These are phyloP conservation scores for Trichosporon sp. DNA, from an alignment of 1,284 basidiomycete species.

Conservation along the genomic window DNA sequence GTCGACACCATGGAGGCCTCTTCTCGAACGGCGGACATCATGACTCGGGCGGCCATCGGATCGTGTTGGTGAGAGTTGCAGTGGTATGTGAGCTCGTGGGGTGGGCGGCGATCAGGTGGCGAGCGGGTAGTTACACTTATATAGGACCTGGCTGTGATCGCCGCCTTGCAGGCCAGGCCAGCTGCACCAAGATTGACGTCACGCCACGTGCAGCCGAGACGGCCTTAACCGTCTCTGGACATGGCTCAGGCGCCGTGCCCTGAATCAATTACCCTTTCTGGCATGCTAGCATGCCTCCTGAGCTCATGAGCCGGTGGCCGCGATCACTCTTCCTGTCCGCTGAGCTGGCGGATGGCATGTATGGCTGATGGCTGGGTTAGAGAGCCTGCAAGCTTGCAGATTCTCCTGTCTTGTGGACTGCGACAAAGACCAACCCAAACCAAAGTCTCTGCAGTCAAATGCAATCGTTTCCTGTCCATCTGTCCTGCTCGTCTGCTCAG, in stretches of 20 bases:
- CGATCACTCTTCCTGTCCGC: too few relatives aligned
- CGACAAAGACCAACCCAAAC: too few relatives aligned
- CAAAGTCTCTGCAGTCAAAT: too few relatives aligned
- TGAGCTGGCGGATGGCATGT: too few relatives aligned
- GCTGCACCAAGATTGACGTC: background rate
- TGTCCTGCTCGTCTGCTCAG: too few relatives aligned
- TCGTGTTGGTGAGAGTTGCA: background rate
- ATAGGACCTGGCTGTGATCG: background rate
- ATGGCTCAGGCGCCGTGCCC: too few relatives aligned
- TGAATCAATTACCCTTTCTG: background rate
- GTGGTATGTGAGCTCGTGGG: background rate
- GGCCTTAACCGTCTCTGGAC: background rate
- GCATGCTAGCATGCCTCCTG: background rate
- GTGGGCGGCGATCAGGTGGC: background rate
- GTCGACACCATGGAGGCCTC: slow-evolving; percentile 37
- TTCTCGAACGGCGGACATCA: slow-evolving; percentile 48
- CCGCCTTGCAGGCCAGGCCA: background rate
- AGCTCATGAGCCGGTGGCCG: too few relatives aligned
- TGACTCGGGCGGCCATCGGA: slow-evolving; percentile 36
- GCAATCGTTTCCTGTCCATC: too few relatives aligned
- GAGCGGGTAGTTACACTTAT: background rate
- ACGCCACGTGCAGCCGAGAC: background rate
- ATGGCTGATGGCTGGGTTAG: too few relatives aligned
- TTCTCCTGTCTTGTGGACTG: too few relatives aligned
- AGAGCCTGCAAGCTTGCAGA: too few relatives aligned